Percentiles rank a stretch among this genome's conserved stretches.
These are phyloP conservation scores for Boletellus emodensis DNA, from an alignment of 768 basidiomycete genomes.

Conservation along the genomic window DNA sequence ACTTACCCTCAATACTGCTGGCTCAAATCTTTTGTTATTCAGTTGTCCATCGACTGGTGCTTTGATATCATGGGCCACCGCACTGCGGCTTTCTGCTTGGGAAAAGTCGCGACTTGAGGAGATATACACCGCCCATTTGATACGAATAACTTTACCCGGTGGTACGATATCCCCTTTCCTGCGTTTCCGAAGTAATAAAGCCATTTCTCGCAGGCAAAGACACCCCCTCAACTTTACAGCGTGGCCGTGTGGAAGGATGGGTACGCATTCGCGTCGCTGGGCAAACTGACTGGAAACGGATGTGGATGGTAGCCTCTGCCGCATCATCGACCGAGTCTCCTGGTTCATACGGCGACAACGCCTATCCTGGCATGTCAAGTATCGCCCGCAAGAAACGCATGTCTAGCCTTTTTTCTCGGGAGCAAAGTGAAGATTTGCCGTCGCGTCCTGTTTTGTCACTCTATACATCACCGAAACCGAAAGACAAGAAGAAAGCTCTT, in stretches of 20 bases:
- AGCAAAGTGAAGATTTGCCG: constrained; percentile 34
- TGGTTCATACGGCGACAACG: constrained; percentile 26
- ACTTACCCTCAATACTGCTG: constrained; percentile 90
- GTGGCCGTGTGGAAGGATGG: constrained; percentile 87
- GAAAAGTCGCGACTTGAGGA: constrained; percentile 94
- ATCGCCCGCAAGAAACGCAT: constrained; percentile 46
- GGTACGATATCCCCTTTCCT: constrained; percentile 27
- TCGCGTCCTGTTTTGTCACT: constrained; percentile 49
- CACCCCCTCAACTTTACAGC: constrained; percentile 58
- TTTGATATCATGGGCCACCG: constrained; percentile 86
- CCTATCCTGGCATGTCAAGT: constrained; percentile 23
- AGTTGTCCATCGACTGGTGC: constrained; percentile 71
- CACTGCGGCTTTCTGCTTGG: constrained; percentile 87
- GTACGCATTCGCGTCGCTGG: constrained; percentile 88
- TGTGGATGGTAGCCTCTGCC: constrained; percentile 76
- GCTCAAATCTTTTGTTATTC: constrained; percentile 85
- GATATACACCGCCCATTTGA: constrained; percentile 93
- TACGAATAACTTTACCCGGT: constrained; percentile 68
- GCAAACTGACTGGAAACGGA: constrained; percentile 93
- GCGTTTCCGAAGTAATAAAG: constrained; percentile 28
- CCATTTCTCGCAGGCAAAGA: constrained; percentile 36
- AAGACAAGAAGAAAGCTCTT: constrained; percentile 69
- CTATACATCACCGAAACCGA: constrained; percentile 60
- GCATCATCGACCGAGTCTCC: constrained; percentile 32
- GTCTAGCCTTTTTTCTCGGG: constrained; percentile 61